These are phyloP conservation scores for Phytophthora colocasiae DNA, from an alignment of 352 stramenopile species.

Conservation along the genomic window DNA sequence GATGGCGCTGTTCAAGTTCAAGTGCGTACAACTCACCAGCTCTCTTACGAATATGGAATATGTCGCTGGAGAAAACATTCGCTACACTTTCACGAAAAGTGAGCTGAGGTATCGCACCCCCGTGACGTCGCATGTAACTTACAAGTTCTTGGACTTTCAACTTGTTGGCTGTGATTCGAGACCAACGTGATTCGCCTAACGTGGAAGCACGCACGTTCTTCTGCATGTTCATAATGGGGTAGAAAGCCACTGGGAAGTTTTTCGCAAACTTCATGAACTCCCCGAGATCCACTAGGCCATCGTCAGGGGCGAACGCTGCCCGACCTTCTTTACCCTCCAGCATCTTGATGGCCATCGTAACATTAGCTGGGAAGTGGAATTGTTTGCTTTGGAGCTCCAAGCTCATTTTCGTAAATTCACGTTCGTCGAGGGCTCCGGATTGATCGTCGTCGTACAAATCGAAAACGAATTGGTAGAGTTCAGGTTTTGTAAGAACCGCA, in stretches of 20 bases:
- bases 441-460: conserved; percentile 74
- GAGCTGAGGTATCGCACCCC: conserved; percentile 52
- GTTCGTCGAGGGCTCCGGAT: conserved; percentile 64
- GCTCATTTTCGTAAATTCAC: conserved; percentile 71
- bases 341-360: conserved; percentile 61
- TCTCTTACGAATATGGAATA: conserved; percentile 56
- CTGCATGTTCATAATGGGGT: conserved; percentile 66
- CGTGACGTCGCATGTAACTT: conserved; percentile 66
- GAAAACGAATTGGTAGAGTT: conserved; percentile 77
- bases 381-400: conserved; percentile 70
- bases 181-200: conserved; percentile 51
- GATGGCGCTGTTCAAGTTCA: conserved; percentile 46
- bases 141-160: conserved; percentile 61
- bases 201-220: conserved; percentile 56
- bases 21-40: conserved; percentile 53
- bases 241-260: conserved; percentile 60
- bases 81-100: conserved; percentile 46
- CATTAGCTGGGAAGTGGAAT: conserved; percentile 73
- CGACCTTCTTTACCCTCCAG: conserved; percentile 46
- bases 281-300: conserved; percentile 53
- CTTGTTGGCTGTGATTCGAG: conserved; percentile 51
- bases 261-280: conserved; percentile 65
- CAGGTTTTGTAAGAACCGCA: conserved; percentile 63
- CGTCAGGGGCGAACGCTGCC: conserved; percentile 28
- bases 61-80: conserved; percentile 57